Evolutionary conservation across 257 asterid species (phyloP).

Genomic region (Petrea volubilis): DNA sequence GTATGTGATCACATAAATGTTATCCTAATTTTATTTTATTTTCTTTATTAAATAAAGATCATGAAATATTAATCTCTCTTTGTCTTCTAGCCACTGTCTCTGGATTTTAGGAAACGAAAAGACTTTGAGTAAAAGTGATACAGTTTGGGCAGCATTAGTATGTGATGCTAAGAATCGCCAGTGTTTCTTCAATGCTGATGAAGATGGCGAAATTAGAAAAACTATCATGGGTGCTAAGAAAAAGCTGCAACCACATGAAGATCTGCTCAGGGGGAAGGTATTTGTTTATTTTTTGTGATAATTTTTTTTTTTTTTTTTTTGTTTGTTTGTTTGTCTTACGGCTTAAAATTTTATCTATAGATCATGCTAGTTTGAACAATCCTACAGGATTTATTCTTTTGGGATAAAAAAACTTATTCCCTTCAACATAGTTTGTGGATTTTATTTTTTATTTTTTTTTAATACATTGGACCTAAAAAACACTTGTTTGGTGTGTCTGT

Average conservation of each 20-base stretch:
- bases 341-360: not conserved
- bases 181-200: conserved; percentile 59
- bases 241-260: conserved; percentile 56
- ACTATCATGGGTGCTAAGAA: conserved; percentile 51
- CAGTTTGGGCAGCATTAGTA: conserved; percentile 56
- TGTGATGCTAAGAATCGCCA: conserved; percentile 53
- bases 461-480: too few species aligned
- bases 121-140: conserved; percentile 38
- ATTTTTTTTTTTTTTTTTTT: too few species aligned
- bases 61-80: not conserved
- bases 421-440: not conserved
- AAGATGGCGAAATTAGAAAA: conserved; percentile 41
- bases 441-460: too few species aligned
- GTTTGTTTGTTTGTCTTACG: not conserved
- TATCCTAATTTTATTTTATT: not conserved
- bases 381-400: not conserved
- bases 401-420: not conserved
- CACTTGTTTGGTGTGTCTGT: too few species aligned
- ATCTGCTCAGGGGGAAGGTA: conserved; percentile 74
- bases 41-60: not conserved
- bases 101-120: conserved; percentile 74
- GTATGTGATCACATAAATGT: conserved; percentile 27
- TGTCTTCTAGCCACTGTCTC: conserved; percentile 52
- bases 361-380: not conserved
- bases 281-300: not conserved